phyloP scores from a whole-genome alignment of 2,329 filamentous ascomycete genomes.

The Colletotrichum orbiculare region DNA sequence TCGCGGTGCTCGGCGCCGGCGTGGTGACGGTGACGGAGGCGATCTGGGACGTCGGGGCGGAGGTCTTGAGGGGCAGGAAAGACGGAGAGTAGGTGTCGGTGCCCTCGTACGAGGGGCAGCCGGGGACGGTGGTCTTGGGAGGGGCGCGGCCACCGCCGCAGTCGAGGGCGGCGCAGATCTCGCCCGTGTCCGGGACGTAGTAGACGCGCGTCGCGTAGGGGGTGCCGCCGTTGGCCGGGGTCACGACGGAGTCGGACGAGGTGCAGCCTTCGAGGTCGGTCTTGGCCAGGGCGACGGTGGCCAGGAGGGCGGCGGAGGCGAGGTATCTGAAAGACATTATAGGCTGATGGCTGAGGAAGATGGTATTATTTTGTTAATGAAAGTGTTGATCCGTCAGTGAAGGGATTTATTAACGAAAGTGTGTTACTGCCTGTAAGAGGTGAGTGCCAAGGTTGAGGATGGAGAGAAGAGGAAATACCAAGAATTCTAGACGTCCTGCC shows the following conservation, averaged over 20 bases:
- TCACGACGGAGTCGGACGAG: conserved; percentile 44
- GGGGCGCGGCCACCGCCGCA: conserved; percentile 75
- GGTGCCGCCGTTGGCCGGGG: conserved; percentile 29
- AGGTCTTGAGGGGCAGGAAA: conserved; percentile 54
- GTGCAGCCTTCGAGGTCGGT: conserved; percentile 61
- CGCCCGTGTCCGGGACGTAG: conserved; percentile 72
- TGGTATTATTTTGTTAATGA: neutral
- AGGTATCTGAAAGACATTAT: conserved; percentile 37
- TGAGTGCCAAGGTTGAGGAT: neutral
- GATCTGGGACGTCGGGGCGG: neutral
- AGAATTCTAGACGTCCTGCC: neutral
- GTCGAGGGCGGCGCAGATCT: conserved; percentile 73
- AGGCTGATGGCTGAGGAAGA: neutral
- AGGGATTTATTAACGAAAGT: conserved; percentile 6
- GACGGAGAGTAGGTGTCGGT: conserved; percentile 64
- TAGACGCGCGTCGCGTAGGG: conserved; percentile 62
- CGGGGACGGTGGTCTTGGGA: conserved; percentile 71
- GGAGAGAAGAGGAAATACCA: neutral
- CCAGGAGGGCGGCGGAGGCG: conserved; percentile 41
- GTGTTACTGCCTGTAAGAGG: neutral
- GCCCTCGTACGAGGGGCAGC: conserved; percentile 66
- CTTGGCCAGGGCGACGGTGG: conserved; percentile 50
- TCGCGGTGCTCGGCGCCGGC: neutral
- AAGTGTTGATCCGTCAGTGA: neutral
- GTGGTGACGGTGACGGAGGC: neutral